These are phyloP conservation scores for Cubamyces sp. DNA, from an alignment of 768 basidiomycete genomes.

Conservation along the genomic window DNA sequence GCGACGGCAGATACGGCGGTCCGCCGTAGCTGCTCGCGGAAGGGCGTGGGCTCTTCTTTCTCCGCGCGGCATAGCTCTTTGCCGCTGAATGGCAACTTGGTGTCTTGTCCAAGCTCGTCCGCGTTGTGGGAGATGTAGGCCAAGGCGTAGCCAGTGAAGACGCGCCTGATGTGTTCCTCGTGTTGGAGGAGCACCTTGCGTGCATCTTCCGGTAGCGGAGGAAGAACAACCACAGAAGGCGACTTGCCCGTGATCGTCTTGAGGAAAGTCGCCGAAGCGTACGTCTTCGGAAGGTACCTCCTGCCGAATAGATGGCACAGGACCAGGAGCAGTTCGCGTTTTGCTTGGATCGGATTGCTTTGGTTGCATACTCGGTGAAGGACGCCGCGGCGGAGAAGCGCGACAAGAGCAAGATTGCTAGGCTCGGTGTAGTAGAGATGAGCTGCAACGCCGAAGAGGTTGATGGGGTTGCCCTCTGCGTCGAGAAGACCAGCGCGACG, in stretches of 20 bases:
- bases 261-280: slow-evolving; percentile 42
- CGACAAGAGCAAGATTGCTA: slow-evolving; percentile 66
- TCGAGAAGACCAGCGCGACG: slow-evolving; percentile 59
- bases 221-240: slow-evolving; percentile 61
- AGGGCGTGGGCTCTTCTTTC: slow-evolving; percentile 26
- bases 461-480: slow-evolving; percentile 56
- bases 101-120: slow-evolving; percentile 46
- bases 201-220: slow-evolving; percentile 48
- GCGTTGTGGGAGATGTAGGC: slow-evolving; percentile 49
- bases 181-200: slow-evolving; percentile 48
- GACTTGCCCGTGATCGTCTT: slow-evolving; percentile 44
- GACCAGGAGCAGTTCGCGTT: slow-evolving; percentile 54
- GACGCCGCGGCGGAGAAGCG: slow-evolving; percentile 58
- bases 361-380: slow-evolving; percentile 60
- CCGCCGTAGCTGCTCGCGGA: slow-evolving; percentile 42
- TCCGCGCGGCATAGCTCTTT: slow-evolving; percentile 16
- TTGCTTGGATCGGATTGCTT: slow-evolving; percentile 42
- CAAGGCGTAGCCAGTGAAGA: slow-evolving; percentile 60
- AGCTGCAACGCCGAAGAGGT: slow-evolving; percentile 56
- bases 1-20: slow-evolving; percentile 44
- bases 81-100: slow-evolving; percentile 53
- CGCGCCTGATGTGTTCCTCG: slow-evolving; percentile 50
- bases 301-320: slow-evolving; percentile 71
- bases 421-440: slow-evolving; percentile 72
- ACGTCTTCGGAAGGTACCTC: slow-evolving; percentile 52